phyloP scores from a whole-genome alignment of 495 filamentous ascomycete species.

The Xylaria scruposa region DNA sequence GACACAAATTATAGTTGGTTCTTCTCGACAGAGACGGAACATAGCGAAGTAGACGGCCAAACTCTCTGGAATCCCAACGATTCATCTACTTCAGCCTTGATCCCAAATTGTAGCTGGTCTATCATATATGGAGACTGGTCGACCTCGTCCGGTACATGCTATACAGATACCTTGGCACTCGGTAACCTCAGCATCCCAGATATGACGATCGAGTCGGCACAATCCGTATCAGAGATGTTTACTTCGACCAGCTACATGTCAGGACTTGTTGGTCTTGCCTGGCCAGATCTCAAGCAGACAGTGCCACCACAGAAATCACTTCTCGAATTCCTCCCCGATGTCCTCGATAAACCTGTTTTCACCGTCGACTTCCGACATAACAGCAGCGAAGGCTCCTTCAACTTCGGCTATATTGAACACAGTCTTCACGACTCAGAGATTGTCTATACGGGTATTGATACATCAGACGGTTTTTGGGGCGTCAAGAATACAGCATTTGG shows the following conservation, averaged over 20 bases:
- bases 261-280: constrained; percentile 51
- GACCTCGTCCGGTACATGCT: constrained; percentile 45
- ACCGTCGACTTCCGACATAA: constrained; percentile 71
- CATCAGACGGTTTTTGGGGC: constrained; percentile 68
- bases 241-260: constrained; percentile 36
- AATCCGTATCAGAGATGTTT: constrained; percentile 38
- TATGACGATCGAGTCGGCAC: constrained; percentile 61
- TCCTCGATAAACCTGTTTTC: constrained; percentile 61
- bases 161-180: constrained; percentile 45
- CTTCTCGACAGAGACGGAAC: constrained; percentile 66
- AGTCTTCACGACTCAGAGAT: constrained; percentile 58
- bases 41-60: constrained; percentile 47
- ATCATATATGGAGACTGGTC: constrained; percentile 71
- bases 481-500: constrained; percentile 60
- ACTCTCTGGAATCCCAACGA: constrained; percentile 61
- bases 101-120: constrained; percentile 63
- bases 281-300: constrained; percentile 48
- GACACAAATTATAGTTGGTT: constrained; percentile 51
- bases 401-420: constrained; percentile 77
- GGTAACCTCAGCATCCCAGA: constrained; percentile 59
- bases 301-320: constrained; percentile 64
- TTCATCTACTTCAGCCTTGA: constrained; percentile 64
- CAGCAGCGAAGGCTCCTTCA: constrained; percentile 71
- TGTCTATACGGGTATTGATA: constrained; percentile 67
- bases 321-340: constrained; percentile 67